Evolutionary conservation across 768 basidiomycete species (phyloP).

Genomic region (Podaxis sp.): DNA sequence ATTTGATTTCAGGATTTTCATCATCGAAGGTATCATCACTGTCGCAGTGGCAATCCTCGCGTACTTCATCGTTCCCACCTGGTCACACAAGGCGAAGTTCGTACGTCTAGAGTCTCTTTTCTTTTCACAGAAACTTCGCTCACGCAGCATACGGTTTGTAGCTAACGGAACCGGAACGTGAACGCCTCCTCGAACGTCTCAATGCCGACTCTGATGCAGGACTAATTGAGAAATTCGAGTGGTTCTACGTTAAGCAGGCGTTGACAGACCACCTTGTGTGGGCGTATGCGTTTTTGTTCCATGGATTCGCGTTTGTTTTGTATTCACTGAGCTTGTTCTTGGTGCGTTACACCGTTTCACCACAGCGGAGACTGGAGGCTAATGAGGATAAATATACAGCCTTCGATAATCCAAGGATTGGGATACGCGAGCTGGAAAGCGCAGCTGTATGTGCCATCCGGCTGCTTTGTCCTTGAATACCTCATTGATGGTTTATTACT

Average conservation of each 20-base stretch:
- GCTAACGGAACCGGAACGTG: slow-evolving; percentile 50
- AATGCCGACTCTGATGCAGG: slow-evolving; percentile 51
- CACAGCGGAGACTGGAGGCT: no score
- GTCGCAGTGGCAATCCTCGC: slow-evolving; percentile 39
- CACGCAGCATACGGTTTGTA: slow-evolving; percentile 29
- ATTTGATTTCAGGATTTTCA: slow-evolving; percentile 44
- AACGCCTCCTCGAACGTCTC: slow-evolving; percentile 44
- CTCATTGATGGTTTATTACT: background rate
- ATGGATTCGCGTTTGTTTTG: slow-evolving; percentile 55
- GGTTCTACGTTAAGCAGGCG: slow-evolving; percentile 53
- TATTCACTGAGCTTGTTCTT: slow-evolving; percentile 58
- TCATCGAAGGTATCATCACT: slow-evolving; percentile 52
- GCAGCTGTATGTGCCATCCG: slow-evolving; percentile 38
- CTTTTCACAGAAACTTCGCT: slow-evolving; percentile 18
- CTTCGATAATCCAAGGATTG: slow-evolving; percentile 54
- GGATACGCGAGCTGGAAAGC: slow-evolving; percentile 60
- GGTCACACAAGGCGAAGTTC: slow-evolving; percentile 54
- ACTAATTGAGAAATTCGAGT: slow-evolving; percentile 48
- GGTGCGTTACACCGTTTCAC: slow-evolving; percentile 24
- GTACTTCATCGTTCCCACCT: slow-evolving; percentile 54
- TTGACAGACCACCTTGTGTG: slow-evolving; percentile 55
- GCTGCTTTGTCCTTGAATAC: background rate
- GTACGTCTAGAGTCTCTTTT: slow-evolving; percentile 25
- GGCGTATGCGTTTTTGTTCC: slow-evolving; percentile 57
- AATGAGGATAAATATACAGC: slow-evolving; percentile 25